phyloP scores from a whole-genome alignment of 345 rosid genomes.

The Euclidium syriacum region DNA sequence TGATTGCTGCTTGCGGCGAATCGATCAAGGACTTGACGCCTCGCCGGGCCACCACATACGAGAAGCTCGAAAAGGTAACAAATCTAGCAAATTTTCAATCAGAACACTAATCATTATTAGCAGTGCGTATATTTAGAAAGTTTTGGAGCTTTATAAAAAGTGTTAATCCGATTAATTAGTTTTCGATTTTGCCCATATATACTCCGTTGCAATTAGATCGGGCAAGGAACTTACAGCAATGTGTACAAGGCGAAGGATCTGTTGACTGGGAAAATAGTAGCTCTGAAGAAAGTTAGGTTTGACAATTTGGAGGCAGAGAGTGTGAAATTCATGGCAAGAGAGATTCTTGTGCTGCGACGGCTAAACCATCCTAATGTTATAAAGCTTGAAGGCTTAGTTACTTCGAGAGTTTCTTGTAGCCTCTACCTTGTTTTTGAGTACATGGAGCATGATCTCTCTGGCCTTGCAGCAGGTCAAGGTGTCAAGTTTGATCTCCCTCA shows the following conservation, averaged over 20 bases:
- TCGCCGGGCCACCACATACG: conserved; percentile 70
- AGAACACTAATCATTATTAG: background rate
- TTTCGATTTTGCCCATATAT: background rate
- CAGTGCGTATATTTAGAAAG: background rate
- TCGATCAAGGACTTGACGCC: conserved; percentile 73
- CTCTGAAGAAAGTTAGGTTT: conserved; percentile 89
- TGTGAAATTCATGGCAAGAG: conserved; percentile 94
- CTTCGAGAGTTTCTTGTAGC: conserved; percentile 86
- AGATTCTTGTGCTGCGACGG: conserved; percentile 68
- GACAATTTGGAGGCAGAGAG: conserved; percentile 91
- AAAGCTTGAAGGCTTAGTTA: conserved; percentile 82
- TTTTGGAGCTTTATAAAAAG: background rate
- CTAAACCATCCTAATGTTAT: conserved; percentile 85
- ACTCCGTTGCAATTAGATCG: conserved; percentile 47
- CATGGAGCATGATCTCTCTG: conserved; percentile 96
- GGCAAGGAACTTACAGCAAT: conserved; percentile 93
- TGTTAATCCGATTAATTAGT: background rate
- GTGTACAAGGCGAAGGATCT: conserved; percentile 91
- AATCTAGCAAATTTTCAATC: background rate
- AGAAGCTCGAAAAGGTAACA: conserved; percentile 77
- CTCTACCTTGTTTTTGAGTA: conserved; percentile 85
- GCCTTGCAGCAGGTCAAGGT: conserved; percentile 62
- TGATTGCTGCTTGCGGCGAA: conserved; percentile 69
- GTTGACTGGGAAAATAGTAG: conserved; percentile 77
- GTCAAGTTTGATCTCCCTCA: conserved; percentile 85